phyloP scores from a whole-genome alignment of 2,329 filamentous ascomycete genomes.

The Cladosporium colombiae region DNA sequence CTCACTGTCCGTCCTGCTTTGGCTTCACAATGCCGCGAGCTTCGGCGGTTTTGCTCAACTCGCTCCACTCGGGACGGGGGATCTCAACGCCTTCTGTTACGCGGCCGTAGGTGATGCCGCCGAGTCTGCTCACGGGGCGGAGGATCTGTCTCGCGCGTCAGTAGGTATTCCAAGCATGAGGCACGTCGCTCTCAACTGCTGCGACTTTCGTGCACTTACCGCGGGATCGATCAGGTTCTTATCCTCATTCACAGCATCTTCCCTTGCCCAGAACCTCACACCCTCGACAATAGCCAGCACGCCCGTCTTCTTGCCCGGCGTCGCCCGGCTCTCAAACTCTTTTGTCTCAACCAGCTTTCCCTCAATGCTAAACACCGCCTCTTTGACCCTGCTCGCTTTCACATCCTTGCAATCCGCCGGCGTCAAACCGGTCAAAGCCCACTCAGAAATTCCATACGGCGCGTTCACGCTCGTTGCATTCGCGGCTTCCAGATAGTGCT shows the following conservation, averaged over 20 bases:
- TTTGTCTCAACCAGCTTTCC: conserved; percentile 70
- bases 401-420: conserved; percentile 67
- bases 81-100: conserved; percentile 71
- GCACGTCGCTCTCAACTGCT: neutral
- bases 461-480: conserved; percentile 79
- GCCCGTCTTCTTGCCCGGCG: conserved; percentile 72
- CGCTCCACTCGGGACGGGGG: conserved; percentile 56
- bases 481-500: conserved; percentile 83
- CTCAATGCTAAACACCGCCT: conserved; percentile 82
- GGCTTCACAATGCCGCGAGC: conserved; percentile 54
- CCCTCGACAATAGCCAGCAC: conserved; percentile 79
- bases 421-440: conserved; percentile 74
- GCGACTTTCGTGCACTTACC: conserved; percentile 45
- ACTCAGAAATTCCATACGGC: conserved; percentile 75
- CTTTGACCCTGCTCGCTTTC: conserved; percentile 70
- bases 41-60: conserved; percentile 57
- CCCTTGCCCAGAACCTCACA: conserved; percentile 81
- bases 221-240: conserved; percentile 71
- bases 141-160: conserved; percentile 55
- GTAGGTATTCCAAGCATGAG: conserved; percentile 10
- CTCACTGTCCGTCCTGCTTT: conserved; percentile 44
- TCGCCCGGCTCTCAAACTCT: conserved; percentile 74
- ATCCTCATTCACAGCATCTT: conserved; percentile 82
- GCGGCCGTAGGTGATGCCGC: conserved; percentile 82
- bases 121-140: conserved; percentile 73